phyloP scores from a whole-genome alignment of 2,329 filamentous ascomycete genomes.

The Sporothrix luriei region DNA sequence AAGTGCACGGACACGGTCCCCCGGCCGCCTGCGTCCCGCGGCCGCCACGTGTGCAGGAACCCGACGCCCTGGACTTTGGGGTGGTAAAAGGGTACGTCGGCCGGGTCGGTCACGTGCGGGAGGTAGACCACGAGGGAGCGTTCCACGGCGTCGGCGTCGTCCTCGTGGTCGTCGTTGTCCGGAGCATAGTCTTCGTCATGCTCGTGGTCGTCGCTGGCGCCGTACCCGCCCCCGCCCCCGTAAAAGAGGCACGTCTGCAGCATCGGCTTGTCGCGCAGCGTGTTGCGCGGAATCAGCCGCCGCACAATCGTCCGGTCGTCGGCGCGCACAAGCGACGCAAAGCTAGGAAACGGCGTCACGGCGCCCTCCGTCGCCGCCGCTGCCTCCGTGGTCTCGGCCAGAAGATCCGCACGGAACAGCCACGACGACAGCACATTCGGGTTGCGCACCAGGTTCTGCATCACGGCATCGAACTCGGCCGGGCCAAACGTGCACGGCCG shows the following conservation, averaged over 20 bases:
- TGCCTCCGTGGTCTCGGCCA: slow-evolving; percentile 52
- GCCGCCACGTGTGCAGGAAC: slow-evolving; percentile 69
- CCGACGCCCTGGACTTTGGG: slow-evolving; percentile 73
- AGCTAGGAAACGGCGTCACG: slow-evolving; percentile 33
- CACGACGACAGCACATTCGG: slow-evolving; percentile 78
- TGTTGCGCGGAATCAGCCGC: slow-evolving; percentile 79
- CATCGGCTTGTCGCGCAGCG: slow-evolving; percentile 70
- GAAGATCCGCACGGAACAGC: slow-evolving; percentile 76
- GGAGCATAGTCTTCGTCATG: slow-evolving; percentile 35
- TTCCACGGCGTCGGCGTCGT: slow-evolving; percentile 30
- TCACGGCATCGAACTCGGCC: slow-evolving; percentile 65
- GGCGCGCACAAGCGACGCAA: slow-evolving; percentile 35
- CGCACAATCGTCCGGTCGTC: slow-evolving; percentile 70
- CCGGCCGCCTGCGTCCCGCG: slow-evolving; percentile 42
- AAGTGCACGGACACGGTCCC: slow-evolving; percentile 64
- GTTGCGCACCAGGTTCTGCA: slow-evolving; percentile 75
- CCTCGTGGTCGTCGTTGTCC: slow-evolving; percentile 35
- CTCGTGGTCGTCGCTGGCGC: slow-evolving; percentile 31
- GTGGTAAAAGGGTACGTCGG: slow-evolving; percentile 83
- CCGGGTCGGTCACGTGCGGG: slow-evolving; percentile 65
- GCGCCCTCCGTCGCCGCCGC: neutral
- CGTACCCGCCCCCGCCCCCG: slow-evolving; percentile 34
- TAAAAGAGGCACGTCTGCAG: slow-evolving; percentile 84
- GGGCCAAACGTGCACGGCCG: slow-evolving; percentile 65
- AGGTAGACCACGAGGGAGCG: slow-evolving; percentile 71